Conservation (phyloP, 1,139 yeast genomes). For the Nakaseomyces delphensis region DNA sequence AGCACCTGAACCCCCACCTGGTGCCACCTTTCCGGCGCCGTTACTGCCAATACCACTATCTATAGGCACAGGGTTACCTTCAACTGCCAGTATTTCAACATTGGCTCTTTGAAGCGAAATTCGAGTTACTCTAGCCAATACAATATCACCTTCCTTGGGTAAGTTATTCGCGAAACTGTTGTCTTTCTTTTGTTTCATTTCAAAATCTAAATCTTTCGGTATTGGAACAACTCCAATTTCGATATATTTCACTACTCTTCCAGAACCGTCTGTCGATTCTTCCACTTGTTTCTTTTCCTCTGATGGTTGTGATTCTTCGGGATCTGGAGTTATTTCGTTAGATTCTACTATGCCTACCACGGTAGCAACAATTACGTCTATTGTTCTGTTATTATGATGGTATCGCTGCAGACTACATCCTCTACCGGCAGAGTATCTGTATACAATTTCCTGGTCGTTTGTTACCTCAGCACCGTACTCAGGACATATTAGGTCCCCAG, state of each 20-base stretch:
- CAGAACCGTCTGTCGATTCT: constrained; percentile 7
- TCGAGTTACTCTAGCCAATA: constrained; percentile 65
- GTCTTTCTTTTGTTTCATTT: constrained; percentile 13
- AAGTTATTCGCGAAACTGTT: constrained; percentile 42
- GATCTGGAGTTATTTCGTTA: constrained; percentile 16
- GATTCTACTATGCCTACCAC: constrained; percentile 51
- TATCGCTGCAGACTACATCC: constrained; percentile 35
- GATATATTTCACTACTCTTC: constrained; percentile 15
- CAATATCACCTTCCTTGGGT: constrained; percentile 81
- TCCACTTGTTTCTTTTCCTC: constrained; percentile 6
- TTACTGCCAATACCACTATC: constrained; percentile 64
- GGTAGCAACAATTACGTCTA: constrained; percentile 53
- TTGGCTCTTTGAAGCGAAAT: constrained; percentile 60
- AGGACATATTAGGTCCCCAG: constrained; percentile 65
- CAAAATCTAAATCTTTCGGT: constrained; percentile 13
- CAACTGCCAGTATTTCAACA: constrained; percentile 77
- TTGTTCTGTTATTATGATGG: constrained; percentile 17
- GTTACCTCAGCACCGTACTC: constrained; percentile 20
- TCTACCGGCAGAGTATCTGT: constrained; percentile 40
- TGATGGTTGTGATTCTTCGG: constrained; percentile 10
- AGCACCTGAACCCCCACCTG: constrained; percentile 55
- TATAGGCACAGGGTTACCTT: constrained; percentile 41
- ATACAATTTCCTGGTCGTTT: constrained; percentile 25
- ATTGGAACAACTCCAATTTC: constrained; percentile 15
- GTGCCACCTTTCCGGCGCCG: constrained; percentile 40